Evolutionary conservation across 1,139 yeast species (phyloP).

Genomic region (Yamadazyma sp.): DNA sequence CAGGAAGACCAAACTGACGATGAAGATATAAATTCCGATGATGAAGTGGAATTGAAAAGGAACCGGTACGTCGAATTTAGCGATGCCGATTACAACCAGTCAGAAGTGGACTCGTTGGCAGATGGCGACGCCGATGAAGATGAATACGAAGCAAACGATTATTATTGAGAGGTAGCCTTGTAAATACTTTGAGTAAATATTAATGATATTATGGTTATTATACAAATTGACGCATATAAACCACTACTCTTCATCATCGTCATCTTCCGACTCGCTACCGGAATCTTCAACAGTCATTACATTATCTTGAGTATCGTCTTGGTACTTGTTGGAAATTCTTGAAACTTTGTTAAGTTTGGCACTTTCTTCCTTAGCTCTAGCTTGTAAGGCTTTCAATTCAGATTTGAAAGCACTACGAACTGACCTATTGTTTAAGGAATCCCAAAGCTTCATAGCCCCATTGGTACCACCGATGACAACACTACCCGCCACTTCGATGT

Average conservation of each 20-base stretch:
- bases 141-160: slow-evolving; percentile 48
- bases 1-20: slow-evolving; percentile 24
- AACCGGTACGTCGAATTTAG: slow-evolving; percentile 44
- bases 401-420: slow-evolving; percentile 69
- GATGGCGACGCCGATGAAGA: slow-evolving; percentile 23
- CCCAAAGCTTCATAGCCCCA: slow-evolving; percentile 90
- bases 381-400: slow-evolving; percentile 55
- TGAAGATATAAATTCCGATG: slow-evolving; percentile 33
- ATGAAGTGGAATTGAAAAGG: slow-evolving; percentile 47
- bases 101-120: slow-evolving; percentile 31
- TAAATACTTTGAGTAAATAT: slow-evolving; percentile 7
- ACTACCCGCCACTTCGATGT: slow-evolving; percentile 81
- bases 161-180: slow-evolving; percentile 26
- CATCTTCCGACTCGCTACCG: slow-evolving; percentile 59
- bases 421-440: slow-evolving; percentile 76
- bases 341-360: slow-evolving; percentile 56
- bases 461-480: slow-evolving; percentile 86
- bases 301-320: slow-evolving; percentile 48
- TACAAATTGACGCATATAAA: slow-evolving; percentile 7
- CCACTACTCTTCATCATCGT: slow-evolving; percentile 28
- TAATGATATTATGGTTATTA: slow-evolving; percentile 10
- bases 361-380: slow-evolving; percentile 59
- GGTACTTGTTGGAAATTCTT: slow-evolving; percentile 72
- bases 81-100: slow-evolving; percentile 49
- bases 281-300: slow-evolving; percentile 63